phyloP scores from a whole-genome alignment of 2,329 filamentous ascomycete genomes.

The Xylariomycetidae sp. region DNA sequence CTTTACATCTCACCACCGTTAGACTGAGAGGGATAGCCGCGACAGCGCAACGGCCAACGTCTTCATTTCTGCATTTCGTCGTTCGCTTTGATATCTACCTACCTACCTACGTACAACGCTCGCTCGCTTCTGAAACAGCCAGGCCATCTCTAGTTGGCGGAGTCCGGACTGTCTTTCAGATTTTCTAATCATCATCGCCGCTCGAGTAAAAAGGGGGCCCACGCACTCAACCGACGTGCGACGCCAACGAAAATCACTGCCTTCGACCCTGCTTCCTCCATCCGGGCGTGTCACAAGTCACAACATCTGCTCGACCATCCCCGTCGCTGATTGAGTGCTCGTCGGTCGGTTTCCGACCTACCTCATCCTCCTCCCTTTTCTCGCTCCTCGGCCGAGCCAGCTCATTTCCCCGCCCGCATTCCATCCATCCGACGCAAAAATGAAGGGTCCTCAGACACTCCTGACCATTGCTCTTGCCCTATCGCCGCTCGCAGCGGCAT shows the following conservation, averaged over 20 bases:
- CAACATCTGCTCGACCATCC: constrained; percentile 4
- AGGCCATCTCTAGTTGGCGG: constrained; percentile 12
- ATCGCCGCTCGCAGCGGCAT: constrained; percentile 45
- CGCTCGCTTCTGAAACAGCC: constrained; percentile 16
- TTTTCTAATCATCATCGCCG: constrained; percentile 8
- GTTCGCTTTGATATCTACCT: constrained; percentile 20
- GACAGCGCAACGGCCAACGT: too few species aligned
- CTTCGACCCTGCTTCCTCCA: background rate
- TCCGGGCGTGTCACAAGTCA: constrained; percentile 2
- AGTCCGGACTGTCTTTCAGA: constrained; percentile 14
- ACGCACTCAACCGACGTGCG: constrained; percentile 5
- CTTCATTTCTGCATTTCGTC: too few species aligned
- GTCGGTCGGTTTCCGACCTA: constrained; percentile 7
- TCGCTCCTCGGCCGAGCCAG: constrained; percentile 8
- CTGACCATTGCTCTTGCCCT: constrained; percentile 48
- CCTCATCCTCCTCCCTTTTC: constrained; percentile 7
- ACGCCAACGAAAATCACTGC: constrained; percentile 5
- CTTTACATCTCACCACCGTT: too few species aligned
- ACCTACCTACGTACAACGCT: constrained; percentile 12
- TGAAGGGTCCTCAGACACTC: constrained; percentile 44
- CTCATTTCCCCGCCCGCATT: constrained; percentile 11
- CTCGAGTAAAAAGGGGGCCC: constrained; percentile 7
- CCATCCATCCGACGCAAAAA: constrained; percentile 29
- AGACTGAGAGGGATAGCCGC: too few species aligned
- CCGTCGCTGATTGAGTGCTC: constrained; percentile 5